phyloP scores from a whole-genome alignment of 2,329 filamentous ascomycete species.

The Ophiostoma sp. region DNA sequence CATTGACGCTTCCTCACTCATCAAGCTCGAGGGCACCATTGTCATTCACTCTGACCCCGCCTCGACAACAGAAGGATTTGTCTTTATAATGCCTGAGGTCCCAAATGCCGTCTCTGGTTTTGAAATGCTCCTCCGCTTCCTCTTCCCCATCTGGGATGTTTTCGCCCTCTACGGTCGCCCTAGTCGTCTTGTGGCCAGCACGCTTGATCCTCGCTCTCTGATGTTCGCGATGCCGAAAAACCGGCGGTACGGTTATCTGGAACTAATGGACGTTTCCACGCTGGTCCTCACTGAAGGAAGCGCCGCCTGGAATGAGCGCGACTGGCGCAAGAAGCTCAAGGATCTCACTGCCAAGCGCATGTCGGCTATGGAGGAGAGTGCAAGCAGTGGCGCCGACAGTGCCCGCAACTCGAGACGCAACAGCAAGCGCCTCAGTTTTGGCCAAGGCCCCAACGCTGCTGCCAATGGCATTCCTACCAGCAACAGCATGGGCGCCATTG shows the following conservation, averaged over 20 bases:
- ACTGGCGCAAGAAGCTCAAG: slow-evolving; percentile 87
- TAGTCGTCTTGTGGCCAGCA: slow-evolving; percentile 77
- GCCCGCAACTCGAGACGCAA: slow-evolving; percentile 54
- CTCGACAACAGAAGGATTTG: slow-evolving; percentile 80
- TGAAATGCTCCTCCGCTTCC: slow-evolving; percentile 86
- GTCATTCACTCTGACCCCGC: slow-evolving; percentile 77
- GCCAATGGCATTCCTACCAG: not conserved
- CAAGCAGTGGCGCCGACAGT: slow-evolving; percentile 35
- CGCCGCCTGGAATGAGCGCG: slow-evolving; percentile 70
- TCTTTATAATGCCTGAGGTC: slow-evolving; percentile 95
- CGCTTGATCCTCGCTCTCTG: slow-evolving; percentile 77
- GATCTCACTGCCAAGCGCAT: slow-evolving; percentile 79
- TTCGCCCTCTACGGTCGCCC: slow-evolving; percentile 90
- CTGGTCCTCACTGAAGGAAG: slow-evolving; percentile 76
- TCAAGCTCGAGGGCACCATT: slow-evolving; percentile 90
- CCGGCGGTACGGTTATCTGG: slow-evolving; percentile 82
- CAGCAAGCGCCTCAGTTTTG: slow-evolving; percentile 53
- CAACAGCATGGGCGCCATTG: slow-evolving; percentile 28
- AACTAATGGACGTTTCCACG: slow-evolving; percentile 75
- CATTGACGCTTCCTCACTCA: slow-evolving; percentile 87
- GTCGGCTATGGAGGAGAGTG: slow-evolving; percentile 54
- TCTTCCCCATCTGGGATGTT: slow-evolving; percentile 91
- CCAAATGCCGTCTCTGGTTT: slow-evolving; percentile 90
- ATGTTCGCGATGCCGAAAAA: slow-evolving; percentile 98
- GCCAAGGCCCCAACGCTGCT: slow-evolving; percentile 31